These are phyloP conservation scores for Trypanosoma theileri DNA, from an alignment of 208 protist species.

Conservation along the genomic window DNA sequence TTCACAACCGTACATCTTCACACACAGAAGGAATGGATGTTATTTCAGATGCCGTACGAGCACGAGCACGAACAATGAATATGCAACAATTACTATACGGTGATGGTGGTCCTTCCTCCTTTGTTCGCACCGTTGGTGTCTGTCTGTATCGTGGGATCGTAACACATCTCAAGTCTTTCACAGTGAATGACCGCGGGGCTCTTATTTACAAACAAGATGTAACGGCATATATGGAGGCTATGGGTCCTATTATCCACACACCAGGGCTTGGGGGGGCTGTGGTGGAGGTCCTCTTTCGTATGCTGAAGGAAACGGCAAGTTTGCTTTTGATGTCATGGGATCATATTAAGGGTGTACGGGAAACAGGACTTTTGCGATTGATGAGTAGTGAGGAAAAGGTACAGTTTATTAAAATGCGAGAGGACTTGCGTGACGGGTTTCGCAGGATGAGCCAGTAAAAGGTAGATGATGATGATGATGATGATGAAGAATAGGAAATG, in stretches of 20 bases:
- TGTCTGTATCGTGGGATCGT: constrained; percentile 82
- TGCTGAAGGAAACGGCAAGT: constrained; percentile 84
- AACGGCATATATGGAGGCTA: constrained; percentile 83
- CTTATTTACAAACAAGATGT: constrained; percentile 90
- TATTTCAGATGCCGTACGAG: constrained; percentile 41
- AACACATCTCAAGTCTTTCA: constrained; percentile 70
- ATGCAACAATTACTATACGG: constrained; percentile 83
- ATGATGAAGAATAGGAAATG: too few species aligned
- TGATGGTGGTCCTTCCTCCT: constrained; percentile 76
- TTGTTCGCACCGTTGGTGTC: constrained; percentile 83
- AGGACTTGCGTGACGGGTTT: constrained; percentile 68
- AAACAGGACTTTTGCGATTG: constrained; percentile 68
- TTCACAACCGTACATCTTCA: not conserved
- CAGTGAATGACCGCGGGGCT: constrained; percentile 68
- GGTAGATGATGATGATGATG: not conserved
- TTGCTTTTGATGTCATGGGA: constrained; percentile 80
- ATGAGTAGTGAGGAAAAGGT: constrained; percentile 79
- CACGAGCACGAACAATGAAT: constrained; percentile 75
- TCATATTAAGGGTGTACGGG: constrained; percentile 83
- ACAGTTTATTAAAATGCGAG: constrained; percentile 72
- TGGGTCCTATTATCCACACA: constrained; percentile 65
- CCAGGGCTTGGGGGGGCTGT: constrained; percentile 79
- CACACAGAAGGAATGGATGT: not conserved
- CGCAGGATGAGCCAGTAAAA: constrained; percentile 50
- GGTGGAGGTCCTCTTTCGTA: constrained; percentile 77